These are phyloP conservation scores for Trichoderma breve DNA, from an alignment of 2,329 filamentous ascomycete genomes.

Conservation along the genomic window DNA sequence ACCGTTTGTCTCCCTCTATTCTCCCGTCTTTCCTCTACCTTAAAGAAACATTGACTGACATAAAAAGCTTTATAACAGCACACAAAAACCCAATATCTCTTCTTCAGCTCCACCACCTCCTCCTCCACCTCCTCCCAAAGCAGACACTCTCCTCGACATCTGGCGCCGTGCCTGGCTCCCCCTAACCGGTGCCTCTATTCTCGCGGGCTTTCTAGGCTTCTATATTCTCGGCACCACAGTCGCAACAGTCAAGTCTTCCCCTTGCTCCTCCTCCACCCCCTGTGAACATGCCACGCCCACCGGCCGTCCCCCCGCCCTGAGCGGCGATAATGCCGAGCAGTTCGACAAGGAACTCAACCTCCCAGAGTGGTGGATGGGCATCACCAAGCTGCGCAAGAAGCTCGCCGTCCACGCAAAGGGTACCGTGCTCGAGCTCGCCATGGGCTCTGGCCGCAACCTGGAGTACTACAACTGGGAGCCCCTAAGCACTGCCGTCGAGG, in stretches of 20 bases:
- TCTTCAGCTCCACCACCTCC: slow-evolving; percentile 9
- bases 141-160: slow-evolving; percentile 37
- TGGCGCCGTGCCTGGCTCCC: slow-evolving; percentile 43
- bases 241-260: slow-evolving; percentile 34
- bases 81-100: slow-evolving; percentile 18
- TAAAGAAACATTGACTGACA: background rate
- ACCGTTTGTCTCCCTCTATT: slow-evolving; percentile 27
- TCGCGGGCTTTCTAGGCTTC: slow-evolving; percentile 46
- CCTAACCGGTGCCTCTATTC: slow-evolving; percentile 46
- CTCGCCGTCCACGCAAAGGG: slow-evolving; percentile 51
- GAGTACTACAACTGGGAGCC: slow-evolving; percentile 57
- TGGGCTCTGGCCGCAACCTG: slow-evolving; percentile 62
- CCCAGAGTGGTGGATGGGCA: slow-evolving; percentile 57
- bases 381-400: slow-evolving; percentile 48
- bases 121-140: slow-evolving; percentile 27
- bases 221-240: slow-evolving; percentile 44
- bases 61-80: background rate
- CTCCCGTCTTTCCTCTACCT: background rate
- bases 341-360: slow-evolving; percentile 60
- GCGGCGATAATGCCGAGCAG: slow-evolving; percentile 47
- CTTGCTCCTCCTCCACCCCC: slow-evolving; percentile 25
- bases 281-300: slow-evolving; percentile 43
- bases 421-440: slow-evolving; percentile 61
- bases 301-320: slow-evolving; percentile 48
- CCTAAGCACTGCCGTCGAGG: slow-evolving; percentile 30